Percentiles rank a stretch among this genome's conserved stretches.
Conservation (phyloP, 169 alveolate species). For the Eimeria tenella region DNA sequence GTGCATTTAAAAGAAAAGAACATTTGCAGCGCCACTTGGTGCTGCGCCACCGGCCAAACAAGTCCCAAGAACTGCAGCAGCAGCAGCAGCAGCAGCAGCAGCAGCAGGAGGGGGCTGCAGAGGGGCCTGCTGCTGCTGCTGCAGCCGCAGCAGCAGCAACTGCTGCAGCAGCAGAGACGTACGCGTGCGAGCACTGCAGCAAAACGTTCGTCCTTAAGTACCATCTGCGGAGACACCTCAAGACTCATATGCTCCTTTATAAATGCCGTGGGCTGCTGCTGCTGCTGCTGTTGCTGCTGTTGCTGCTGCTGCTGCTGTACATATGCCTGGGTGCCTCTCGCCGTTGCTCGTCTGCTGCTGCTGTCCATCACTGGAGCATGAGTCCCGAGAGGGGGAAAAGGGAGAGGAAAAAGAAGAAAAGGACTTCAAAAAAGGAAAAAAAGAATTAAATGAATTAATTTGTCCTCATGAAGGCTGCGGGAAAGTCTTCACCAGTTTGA, state of each 20-base stretch:
- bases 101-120: no score
- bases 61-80: no score
- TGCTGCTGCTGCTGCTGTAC: no score
- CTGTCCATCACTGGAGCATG: neutral
- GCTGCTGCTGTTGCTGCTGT: no score
- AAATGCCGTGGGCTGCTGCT: slow-evolving; percentile 30
- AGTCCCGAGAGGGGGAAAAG: neutral
- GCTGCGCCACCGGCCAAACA: no score
- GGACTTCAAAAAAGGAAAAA: no score
- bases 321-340: no score
- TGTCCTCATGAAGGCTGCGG: slow-evolving; percentile 67
- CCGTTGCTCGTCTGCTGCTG: no score
- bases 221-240: slow-evolving; percentile 53
- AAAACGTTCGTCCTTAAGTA: slow-evolving; percentile 27
- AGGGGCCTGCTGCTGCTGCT: no score
- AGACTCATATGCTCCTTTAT: slow-evolving; percentile 44
- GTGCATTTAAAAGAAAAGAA: slow-evolving; percentile 50
- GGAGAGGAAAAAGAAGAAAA: neutral
- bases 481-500: slow-evolving; percentile 3
- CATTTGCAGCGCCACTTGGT: slow-evolving; percentile 26
- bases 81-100: neutral
- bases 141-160: no score
- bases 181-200: slow-evolving; percentile 48
- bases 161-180: no score
- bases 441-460: no score